phyloP scores from a whole-genome alignment of 1,284 basidiomycete species.

The Trichosporon asahii region DNA sequence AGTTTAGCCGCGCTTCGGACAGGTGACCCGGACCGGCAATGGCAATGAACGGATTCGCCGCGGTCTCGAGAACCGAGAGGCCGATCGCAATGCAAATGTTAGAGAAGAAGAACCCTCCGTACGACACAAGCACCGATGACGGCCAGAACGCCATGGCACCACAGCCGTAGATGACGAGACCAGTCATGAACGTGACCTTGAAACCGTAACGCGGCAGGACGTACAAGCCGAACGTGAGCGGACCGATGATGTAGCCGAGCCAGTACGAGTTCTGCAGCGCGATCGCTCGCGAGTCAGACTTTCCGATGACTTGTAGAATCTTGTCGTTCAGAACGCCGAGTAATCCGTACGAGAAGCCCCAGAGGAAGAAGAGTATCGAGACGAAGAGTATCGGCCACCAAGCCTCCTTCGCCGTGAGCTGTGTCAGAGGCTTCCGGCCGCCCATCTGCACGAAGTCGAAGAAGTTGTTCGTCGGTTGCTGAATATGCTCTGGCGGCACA shows the following conservation, averaged over 20 bases:
- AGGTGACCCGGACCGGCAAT: conserved; percentile 48
- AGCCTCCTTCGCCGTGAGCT: conserved; percentile 41
- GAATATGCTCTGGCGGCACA: conserved; percentile 16
- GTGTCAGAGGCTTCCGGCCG: conserved; percentile 41
- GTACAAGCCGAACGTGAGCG: conserved; percentile 39
- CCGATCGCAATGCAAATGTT: conserved; percentile 47
- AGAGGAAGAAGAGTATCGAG: conserved; percentile 47
- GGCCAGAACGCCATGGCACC: conserved; percentile 52
- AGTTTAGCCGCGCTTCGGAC: conserved; percentile 45
- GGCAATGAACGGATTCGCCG: conserved; percentile 51
- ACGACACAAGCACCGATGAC: conserved; percentile 43
- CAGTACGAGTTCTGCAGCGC: conserved; percentile 47
- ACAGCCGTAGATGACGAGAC: conserved; percentile 43
- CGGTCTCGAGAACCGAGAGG: conserved; percentile 44
- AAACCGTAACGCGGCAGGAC: conserved; percentile 41
- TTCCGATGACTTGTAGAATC: conserved; percentile 38
- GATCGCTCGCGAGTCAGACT: conserved; percentile 27
- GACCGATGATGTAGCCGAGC: conserved; percentile 45
- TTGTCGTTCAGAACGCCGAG: conserved; percentile 44
- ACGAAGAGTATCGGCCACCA: conserved; percentile 49
- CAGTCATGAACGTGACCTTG: conserved; percentile 49
- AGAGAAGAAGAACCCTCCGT: conserved; percentile 47
- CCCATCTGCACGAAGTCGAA: conserved; percentile 50
- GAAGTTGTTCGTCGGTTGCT: conserved; percentile 41
- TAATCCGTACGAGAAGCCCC: conserved; percentile 50